phyloP scores from a whole-genome alignment of 805 yeast species.

The Monosporozyma siamensis region DNA sequence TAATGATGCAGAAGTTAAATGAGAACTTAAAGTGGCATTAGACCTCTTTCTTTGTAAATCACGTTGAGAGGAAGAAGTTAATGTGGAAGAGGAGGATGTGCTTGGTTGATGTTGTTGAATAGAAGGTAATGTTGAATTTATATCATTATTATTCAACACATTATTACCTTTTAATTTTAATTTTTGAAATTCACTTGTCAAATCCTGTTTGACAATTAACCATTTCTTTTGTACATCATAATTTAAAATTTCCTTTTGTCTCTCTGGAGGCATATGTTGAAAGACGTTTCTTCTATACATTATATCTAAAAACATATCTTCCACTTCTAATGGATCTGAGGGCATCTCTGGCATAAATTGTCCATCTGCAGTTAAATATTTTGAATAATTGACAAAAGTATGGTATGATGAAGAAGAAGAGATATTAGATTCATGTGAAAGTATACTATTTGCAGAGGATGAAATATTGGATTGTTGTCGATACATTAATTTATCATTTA shows the following conservation, averaged over 20 bases:
- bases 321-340: conserved; percentile 52
- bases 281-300: conserved; percentile 74
- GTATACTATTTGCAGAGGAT: conserved; percentile 4
- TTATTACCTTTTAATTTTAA: conserved; percentile 28
- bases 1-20: neutral
- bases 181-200: conserved; percentile 64
- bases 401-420: conserved; percentile 18
- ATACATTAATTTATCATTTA: neutral
- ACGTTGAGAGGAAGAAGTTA: neutral
- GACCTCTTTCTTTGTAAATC: conserved; percentile 3
- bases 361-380: conserved; percentile 27
- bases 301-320: conserved; percentile 63
- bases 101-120: neutral
- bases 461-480: neutral
- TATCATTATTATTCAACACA: conserved; percentile 3
- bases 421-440: conserved; percentile 13
- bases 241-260: conserved; percentile 64
- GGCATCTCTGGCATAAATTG: conserved; percentile 52
- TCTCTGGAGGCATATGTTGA: conserved; percentile 56
- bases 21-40: neutral
- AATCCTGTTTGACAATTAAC: conserved; percentile 84
- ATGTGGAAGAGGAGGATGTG: neutral
- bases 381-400: conserved; percentile 16
- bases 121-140: neutral
- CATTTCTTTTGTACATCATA: conserved; percentile 77